A percentile compares a stretch with the other conserved stretches of the same genome.
phyloP scores from a whole-genome alignment of 2,329 filamentous ascomycete genomes.

The Ophiocordyceps sinensis region DNA sequence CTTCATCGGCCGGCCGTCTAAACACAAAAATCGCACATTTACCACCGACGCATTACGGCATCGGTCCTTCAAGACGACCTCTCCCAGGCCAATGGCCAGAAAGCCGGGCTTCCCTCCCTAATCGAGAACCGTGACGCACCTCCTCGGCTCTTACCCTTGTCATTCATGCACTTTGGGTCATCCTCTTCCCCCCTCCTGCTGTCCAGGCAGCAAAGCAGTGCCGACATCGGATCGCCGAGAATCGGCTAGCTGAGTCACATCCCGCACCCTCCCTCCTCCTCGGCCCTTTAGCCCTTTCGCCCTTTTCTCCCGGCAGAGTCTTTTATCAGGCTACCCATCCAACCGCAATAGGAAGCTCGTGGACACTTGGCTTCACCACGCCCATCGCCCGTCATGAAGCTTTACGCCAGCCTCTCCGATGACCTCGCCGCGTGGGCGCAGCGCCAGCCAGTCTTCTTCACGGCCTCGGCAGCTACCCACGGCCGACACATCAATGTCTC shows the following conservation, averaged over 20 bases:
- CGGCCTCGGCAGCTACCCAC: conserved; percentile 54
- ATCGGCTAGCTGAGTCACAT: neutral
- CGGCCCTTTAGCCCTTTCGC: too few relatives aligned
- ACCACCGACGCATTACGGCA: neutral
- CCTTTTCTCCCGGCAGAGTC: too few relatives aligned
- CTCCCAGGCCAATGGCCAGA: neutral
- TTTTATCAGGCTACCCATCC: too few relatives aligned
- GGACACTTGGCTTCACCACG: too few relatives aligned
- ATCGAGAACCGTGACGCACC: too few relatives aligned
- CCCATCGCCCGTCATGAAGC: conserved; percentile 34
- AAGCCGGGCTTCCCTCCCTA: too few relatives aligned
- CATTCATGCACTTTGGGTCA: too few relatives aligned
- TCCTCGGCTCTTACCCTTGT: too few relatives aligned
- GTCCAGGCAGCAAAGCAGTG: too few relatives aligned
- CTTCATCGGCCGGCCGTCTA: too few relatives aligned
- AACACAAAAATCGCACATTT: neutral
- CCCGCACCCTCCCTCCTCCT: conserved; percentile 1
- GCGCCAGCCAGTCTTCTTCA: conserved; percentile 60
- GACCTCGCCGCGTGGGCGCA: conserved; percentile 50
- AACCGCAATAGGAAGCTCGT: too few relatives aligned
- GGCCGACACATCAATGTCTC: conserved; percentile 61
- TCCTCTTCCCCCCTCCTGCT: too few relatives aligned
- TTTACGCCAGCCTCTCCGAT: conserved; percentile 37
- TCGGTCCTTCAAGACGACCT: neutral
- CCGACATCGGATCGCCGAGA: neutral